Evolutionary conservation across 2,329 filamentous ascomycete species (phyloP).

Genomic region (Aspergillus arachidicola): DNA sequence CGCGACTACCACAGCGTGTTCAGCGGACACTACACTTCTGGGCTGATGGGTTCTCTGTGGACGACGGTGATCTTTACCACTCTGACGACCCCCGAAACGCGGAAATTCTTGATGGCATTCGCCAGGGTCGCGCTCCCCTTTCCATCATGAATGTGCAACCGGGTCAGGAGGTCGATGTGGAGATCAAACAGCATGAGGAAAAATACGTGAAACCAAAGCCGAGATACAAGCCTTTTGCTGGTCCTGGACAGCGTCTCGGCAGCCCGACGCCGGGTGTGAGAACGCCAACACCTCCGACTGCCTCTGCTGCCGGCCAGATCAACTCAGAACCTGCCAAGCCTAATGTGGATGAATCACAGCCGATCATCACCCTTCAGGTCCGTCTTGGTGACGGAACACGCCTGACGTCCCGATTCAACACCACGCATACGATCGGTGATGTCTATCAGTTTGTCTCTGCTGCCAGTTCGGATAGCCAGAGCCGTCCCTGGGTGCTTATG

Average conservation of each 20-base stretch:
- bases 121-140: constrained; percentile 63
- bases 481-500: constrained; percentile 62
- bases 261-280: constrained; percentile 62
- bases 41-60: constrained; percentile 67
- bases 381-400: constrained; percentile 66
- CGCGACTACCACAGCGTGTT: constrained; percentile 53
- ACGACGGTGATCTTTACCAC: constrained; percentile 65
- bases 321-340: constrained; percentile 41
- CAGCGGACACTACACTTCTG: constrained; percentile 65
- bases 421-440: constrained; percentile 65
- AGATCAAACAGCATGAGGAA: constrained; percentile 65
- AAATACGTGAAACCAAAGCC: constrained; percentile 66
- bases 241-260: constrained; percentile 62
- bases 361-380: constrained; percentile 62
- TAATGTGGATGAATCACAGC: constrained; percentile 59
- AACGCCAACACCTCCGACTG: constrained; percentile 36
- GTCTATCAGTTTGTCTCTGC: constrained; percentile 64
- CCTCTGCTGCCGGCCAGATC: constrained; percentile 24
- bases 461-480: constrained; percentile 52
- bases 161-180: constrained; percentile 66
- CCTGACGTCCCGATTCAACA: constrained; percentile 65
- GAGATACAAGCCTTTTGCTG: constrained; percentile 65
- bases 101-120: constrained; percentile 63
- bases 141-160: constrained; percentile 64
- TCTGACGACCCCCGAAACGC: constrained; percentile 66